A percentile compares a stretch with the other conserved stretches of the same genome.
Conservation (phyloP, 2,329 filamentous ascomycete species). For the Daldinia sp. region DNA sequence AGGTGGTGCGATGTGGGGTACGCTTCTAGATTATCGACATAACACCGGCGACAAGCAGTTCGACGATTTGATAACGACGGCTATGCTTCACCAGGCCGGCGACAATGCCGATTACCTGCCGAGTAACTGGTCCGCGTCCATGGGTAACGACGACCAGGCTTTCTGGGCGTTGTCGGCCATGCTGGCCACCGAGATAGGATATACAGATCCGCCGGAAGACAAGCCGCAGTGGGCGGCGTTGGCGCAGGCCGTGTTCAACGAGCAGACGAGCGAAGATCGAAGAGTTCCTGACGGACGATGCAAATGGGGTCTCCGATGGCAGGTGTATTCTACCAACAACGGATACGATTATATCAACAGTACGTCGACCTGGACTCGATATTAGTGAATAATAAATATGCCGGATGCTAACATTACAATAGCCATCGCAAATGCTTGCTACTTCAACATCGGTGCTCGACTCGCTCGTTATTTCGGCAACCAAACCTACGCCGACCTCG, state of each 20-base stretch:
- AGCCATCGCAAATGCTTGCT: conserved; percentile 69
- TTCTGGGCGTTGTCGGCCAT: conserved; percentile 76
- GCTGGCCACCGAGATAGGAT: conserved; percentile 70
- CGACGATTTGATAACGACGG: conserved; percentile 65
- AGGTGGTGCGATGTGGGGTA: conserved; percentile 72
- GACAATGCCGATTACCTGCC: conserved; percentile 66
- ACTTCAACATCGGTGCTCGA: conserved; percentile 72
- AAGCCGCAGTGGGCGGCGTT: conserved; percentile 69
- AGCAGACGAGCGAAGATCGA: conserved; percentile 66
- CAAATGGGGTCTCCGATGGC: conserved; percentile 77
- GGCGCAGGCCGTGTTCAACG: conserved; percentile 75
- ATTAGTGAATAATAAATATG: background rate
- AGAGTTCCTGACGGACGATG: conserved; percentile 65
- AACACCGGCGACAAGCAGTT: conserved; percentile 70
- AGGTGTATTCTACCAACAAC: conserved; percentile 76
- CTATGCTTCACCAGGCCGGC: conserved; percentile 67
- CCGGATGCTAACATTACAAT: conserved; percentile 16
- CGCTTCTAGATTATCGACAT: conserved; percentile 75
- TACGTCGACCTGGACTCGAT: conserved; percentile 42
- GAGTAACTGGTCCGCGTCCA: conserved; percentile 63
- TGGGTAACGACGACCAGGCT: conserved; percentile 75
- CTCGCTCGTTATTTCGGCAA: conserved; percentile 76
- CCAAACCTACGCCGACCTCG: conserved; percentile 69
- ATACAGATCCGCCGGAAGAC: conserved; percentile 63
- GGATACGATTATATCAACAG: conserved; percentile 81